phyloP scores from a whole-genome alignment of 1,284 basidiomycete genomes.

The Coriolopsis trogii region DNA sequence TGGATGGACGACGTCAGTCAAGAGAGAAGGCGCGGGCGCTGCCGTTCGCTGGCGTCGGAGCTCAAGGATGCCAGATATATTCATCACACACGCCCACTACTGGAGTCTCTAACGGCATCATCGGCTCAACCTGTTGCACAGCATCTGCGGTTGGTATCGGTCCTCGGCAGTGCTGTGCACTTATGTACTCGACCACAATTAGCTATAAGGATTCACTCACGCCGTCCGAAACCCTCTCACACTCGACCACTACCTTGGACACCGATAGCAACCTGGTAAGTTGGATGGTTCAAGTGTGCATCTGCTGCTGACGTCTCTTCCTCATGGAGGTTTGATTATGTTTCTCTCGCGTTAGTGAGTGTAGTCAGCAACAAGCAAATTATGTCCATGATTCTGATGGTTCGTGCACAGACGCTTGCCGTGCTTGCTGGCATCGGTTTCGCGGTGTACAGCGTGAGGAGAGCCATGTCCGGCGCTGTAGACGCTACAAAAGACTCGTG shows the following conservation, averaged over 20 bases:
- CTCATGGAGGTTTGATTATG: slow-evolving; percentile 13
- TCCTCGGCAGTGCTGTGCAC: too few species aligned
- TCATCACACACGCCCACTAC: too few species aligned
- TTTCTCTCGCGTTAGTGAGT: slow-evolving; percentile 16
- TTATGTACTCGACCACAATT: too few species aligned
- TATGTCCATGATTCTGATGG: neutral
- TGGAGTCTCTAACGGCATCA: too few species aligned
- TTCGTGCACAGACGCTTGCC: slow-evolving; percentile 19
- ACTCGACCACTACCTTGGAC: neutral
- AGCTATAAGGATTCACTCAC: too few species aligned
- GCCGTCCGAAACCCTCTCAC: too few species aligned
- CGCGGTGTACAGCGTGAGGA: slow-evolving; percentile 11
- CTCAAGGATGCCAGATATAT: too few species aligned
- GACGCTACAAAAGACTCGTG: slow-evolving; percentile 28
- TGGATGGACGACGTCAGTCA: too few species aligned
- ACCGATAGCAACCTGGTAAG: neutral
- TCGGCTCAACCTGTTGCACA: too few species aligned
- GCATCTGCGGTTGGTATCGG: too few species aligned
- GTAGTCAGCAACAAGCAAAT: neutral
- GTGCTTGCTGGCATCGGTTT: slow-evolving; percentile 16
- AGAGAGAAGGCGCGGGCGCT: too few species aligned
- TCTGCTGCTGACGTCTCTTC: neutral
- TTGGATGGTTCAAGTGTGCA: neutral
- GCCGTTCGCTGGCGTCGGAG: too few species aligned
- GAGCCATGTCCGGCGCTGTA: slow-evolving; percentile 14